Percentiles rank a stretch among this genome's conserved stretches.
phyloP scores from a whole-genome alignment of 2,329 filamentous ascomycete genomes.

The Akanthomyces dipterigenus region DNA sequence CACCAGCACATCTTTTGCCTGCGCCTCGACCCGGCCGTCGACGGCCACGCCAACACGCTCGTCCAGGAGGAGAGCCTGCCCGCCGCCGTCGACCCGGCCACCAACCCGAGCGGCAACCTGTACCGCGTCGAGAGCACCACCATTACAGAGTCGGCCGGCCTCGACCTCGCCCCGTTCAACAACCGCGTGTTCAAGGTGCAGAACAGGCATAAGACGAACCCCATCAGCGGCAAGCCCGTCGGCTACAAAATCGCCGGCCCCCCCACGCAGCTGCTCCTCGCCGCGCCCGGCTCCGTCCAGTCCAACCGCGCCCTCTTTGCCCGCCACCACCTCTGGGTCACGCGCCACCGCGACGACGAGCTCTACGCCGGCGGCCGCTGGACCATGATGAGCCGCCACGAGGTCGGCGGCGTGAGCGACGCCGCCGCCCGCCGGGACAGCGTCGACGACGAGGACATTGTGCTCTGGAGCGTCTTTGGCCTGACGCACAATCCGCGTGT shows the following conservation, averaged over 20 bases:
- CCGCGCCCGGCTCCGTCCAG: constrained; percentile 34
- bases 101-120: constrained; percentile 44
- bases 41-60: constrained; percentile 52
- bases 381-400: constrained; percentile 36
- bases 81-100: constrained; percentile 33
- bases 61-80: constrained; percentile 33
- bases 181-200: constrained; percentile 46
- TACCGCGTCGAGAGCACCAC: constrained; percentile 37
- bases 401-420: constrained; percentile 30
- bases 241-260: constrained; percentile 41
- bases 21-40: constrained; percentile 56
- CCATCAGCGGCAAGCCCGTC: constrained; percentile 37
- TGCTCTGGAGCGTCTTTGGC: constrained; percentile 52
- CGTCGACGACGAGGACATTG: constrained; percentile 42
- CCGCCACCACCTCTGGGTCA: constrained; percentile 40
- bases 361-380: constrained; percentile 37
- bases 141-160: constrained; percentile 36
- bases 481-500: constrained; percentile 59
- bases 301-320: constrained; percentile 35
- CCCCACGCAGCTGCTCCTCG: constrained; percentile 32
- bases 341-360: constrained; percentile 38
- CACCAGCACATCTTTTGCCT: constrained; percentile 62
- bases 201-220: constrained; percentile 37
- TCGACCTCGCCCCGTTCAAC: constrained; percentile 42
- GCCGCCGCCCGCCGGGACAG: constrained; percentile 37